These are phyloP conservation scores for Populus alba DNA, from an alignment of 345 rosid species.

Conservation along the genomic window DNA sequence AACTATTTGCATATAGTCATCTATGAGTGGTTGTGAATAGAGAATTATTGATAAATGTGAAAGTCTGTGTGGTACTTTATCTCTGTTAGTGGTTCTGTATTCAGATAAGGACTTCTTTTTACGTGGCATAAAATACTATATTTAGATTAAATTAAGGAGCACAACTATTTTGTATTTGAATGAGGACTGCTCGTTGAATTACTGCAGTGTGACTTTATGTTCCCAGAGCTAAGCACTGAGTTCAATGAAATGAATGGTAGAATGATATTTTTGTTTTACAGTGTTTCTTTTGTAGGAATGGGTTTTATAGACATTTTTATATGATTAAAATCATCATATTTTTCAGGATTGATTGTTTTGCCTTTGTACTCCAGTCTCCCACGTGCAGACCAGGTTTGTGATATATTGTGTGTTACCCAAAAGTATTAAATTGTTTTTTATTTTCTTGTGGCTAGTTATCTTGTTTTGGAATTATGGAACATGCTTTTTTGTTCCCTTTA, in stretches of 20 bases:
- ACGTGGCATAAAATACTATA: neutral
- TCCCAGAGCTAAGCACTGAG: neutral
- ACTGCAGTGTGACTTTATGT: neutral
- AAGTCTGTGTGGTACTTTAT: neutral
- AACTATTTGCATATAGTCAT: neutral
- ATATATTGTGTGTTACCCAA: neutral
- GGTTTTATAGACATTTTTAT: neutral
- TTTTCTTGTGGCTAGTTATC: slow-evolving; percentile 1
- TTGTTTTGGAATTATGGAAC: neutral
- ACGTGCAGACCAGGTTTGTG: slow-evolving; percentile 72
- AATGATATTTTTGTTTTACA: neutral
- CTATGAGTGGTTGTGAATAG: neutral
- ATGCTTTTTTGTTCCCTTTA: slow-evolving; percentile 13
- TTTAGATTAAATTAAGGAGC: neutral
- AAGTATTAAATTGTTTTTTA: neutral
- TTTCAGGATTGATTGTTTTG: slow-evolving; percentile 71
- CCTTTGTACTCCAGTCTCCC: slow-evolving; percentile 90
- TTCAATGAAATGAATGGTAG: neutral
- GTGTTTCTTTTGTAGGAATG: neutral
- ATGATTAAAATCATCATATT: slow-evolving; percentile 11
- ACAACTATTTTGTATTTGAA: neutral
- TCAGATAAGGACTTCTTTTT: too few species aligned
- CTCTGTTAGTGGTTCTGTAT: too few species aligned
- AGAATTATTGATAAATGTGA: neutral
- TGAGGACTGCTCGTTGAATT: neutral